phyloP scores from a whole-genome alignment of 163 green algal genomes.

The Picocystis sp. region DNA sequence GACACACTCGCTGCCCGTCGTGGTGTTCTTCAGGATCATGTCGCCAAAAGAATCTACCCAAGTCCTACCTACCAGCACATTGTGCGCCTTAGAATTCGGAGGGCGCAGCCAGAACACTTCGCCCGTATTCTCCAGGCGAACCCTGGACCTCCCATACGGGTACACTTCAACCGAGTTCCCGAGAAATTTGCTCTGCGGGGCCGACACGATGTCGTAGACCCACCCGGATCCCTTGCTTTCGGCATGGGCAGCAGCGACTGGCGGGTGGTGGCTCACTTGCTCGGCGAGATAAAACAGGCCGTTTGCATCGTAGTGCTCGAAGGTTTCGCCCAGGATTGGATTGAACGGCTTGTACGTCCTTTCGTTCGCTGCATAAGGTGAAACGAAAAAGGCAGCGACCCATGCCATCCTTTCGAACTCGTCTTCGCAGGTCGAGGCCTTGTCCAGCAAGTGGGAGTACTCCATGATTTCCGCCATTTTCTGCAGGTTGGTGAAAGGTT shows the following conservation, averaged over 20 bases:
- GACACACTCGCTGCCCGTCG: slow-evolving; percentile 44
- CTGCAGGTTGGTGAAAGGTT: slow-evolving; percentile 87
- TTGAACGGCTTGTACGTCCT: slow-evolving; percentile 97
- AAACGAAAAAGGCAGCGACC: slow-evolving; percentile 71
- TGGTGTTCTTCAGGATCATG: slow-evolving; percentile 56
- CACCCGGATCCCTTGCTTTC: slow-evolving; percentile 55
- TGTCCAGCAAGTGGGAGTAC: slow-evolving; percentile 79
- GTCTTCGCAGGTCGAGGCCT: slow-evolving; percentile 53
- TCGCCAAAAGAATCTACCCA: slow-evolving; percentile 77
- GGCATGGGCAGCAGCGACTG: slow-evolving; percentile 66
- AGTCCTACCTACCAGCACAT: slow-evolving; percentile 71
- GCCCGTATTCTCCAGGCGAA: slow-evolving; percentile 48
- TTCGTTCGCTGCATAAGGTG: slow-evolving; percentile 66
- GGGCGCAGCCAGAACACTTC: slow-evolving; percentile 76
- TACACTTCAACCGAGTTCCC: slow-evolving; percentile 92
- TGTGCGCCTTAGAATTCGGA: slow-evolving; percentile 76
- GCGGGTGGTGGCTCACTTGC: slow-evolving; percentile 90
- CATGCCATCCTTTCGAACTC: slow-evolving; percentile 60
- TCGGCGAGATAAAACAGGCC: slow-evolving; percentile 69
- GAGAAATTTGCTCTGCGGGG: slow-evolving; percentile 87
- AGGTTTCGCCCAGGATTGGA: slow-evolving; percentile 92
- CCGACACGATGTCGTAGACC: slow-evolving; percentile 84
- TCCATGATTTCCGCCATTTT: slow-evolving; percentile 97
- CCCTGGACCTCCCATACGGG: slow-evolving; percentile 35
- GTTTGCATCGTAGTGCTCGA: slow-evolving; percentile 53